Base-by-base conservation (phyloP, 2,329 filamentous ascomycete genomes). In the Ascochyta koolunga region DNA sequence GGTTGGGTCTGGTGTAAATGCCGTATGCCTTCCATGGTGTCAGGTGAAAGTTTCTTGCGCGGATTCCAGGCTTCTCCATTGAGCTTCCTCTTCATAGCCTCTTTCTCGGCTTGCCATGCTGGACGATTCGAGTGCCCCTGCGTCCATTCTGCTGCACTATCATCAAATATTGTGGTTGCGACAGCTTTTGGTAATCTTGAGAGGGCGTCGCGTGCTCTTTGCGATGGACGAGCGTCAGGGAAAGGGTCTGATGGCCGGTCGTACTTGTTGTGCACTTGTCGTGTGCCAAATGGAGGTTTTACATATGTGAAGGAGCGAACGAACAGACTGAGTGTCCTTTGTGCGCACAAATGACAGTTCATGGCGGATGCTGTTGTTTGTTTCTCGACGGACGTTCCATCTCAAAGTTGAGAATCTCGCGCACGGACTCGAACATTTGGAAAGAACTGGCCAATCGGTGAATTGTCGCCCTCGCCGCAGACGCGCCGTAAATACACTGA, bases 11-110 rank as follows among this genome's bases (percentile, higher is more conserved):
- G 79, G 73, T 97, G 86, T 29, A 99, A 80, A 18, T 90, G 88
- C 36, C 92, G 87, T 64, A 99, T 96, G 36, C 92, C 93, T n/a
- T 90, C 88, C 27, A 97, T 80, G 1, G 93, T 91, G 74, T 98
- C 93, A 0, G 95, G 95, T 0, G 95, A 98, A 9, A 99, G 82
- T 54, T 88, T 88, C 75, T 96, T 97, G 42, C 84, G 83, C 25
- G 95, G 93, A 24, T 83, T 82, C 93, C 93, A 99, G 9, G 88
- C 78, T 33, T 77, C 86, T 7, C 88, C 84, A 1, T 86, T 86
- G 61, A 97, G 95, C 69, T 98, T 99, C 56, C 84, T 76, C 65
- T 87, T 84, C 31, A 96, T 76, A 0, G 86, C 89, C 1, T 78
- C 78, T 72, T 96, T 97, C 62, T 97, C 89, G 13, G 84, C 73